These are phyloP conservation scores for Phytophthora colocasiae DNA, from an alignment of 352 stramenopile genomes.

Conservation along the genomic window DNA sequence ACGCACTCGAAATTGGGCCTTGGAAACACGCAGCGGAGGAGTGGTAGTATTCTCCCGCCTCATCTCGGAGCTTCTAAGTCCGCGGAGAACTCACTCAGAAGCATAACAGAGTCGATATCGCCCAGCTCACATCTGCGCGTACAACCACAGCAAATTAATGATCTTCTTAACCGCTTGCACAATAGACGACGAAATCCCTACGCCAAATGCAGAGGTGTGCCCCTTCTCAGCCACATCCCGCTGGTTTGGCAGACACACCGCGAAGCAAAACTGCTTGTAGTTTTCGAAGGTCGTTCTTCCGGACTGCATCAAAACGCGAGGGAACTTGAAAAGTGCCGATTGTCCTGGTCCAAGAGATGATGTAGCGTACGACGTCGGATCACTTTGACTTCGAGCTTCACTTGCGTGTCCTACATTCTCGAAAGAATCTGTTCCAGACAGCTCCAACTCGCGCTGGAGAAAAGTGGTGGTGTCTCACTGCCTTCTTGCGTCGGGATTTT, in stretches of 20 bases:
- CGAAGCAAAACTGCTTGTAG: slow-evolving; percentile 59
- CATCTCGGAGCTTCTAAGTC: slow-evolving; percentile 76
- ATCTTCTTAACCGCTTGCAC: slow-evolving; percentile 10
- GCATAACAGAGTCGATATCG: slow-evolving; percentile 65
- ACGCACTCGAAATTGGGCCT: slow-evolving; percentile 72
- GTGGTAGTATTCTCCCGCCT: slow-evolving; percentile 65
- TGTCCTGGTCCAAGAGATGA: slow-evolving; percentile 1
- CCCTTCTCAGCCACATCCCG: slow-evolving; percentile 65
- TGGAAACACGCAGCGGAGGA: slow-evolving; percentile 71
- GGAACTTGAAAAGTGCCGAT: slow-evolving; percentile 3
- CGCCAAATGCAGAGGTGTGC: slow-evolving; percentile 76
- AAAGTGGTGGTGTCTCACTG: slow-evolving; percentile 18
- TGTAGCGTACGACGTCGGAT: slow-evolving; percentile 1
- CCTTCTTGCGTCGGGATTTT: slow-evolving; percentile 8
- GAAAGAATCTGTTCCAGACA: slow-evolving; percentile 84
- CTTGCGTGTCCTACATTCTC: slow-evolving; percentile 58
- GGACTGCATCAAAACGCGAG: slow-evolving; percentile 66
- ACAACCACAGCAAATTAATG: slow-evolving; percentile 28
- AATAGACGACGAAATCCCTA: slow-evolving; percentile 37
- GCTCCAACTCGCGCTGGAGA: slow-evolving; percentile 60
- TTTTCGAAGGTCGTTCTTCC: slow-evolving; percentile 48
- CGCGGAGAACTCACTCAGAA: slow-evolving; percentile 71
- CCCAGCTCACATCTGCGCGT: slow-evolving; percentile 60
- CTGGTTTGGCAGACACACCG: slow-evolving; percentile 63
- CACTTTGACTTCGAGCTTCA: slow-evolving; percentile 19